Conservation (phyloP, 768 basidiomycete species). For the Mycena vitilis region DNA sequence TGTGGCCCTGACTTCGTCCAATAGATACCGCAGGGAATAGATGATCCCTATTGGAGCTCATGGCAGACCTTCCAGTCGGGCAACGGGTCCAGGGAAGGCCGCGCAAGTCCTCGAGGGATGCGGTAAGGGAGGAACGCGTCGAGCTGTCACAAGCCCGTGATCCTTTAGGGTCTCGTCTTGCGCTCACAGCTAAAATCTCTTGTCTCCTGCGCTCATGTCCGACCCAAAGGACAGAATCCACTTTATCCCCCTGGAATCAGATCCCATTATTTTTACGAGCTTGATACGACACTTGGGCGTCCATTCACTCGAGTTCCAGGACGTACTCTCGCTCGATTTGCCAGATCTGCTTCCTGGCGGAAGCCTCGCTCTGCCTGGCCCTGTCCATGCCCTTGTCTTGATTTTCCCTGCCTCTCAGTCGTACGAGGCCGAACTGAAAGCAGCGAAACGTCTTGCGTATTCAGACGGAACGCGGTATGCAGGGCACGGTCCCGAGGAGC, state of each 20-base stretch:
- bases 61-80: slow-evolving; percentile 11
- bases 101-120: slow-evolving; percentile 4
- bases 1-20: slow-evolving; percentile 60
- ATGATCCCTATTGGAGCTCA: slow-evolving; percentile 38
- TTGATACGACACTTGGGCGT: slow-evolving; percentile 48
- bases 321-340: slow-evolving; percentile 49
- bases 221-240: slow-evolving; percentile 37
- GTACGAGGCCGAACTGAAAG: slow-evolving; percentile 42
- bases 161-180: background rate
- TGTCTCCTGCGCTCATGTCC: too few species aligned
- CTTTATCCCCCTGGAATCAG: slow-evolving; percentile 52
- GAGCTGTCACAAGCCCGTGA: background rate
- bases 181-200: slow-evolving; percentile 34
- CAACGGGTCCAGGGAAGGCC: background rate
- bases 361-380: slow-evolving; percentile 44
- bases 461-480: slow-evolving; percentile 39
- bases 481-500: slow-evolving; percentile 46
- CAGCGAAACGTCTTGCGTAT: slow-evolving; percentile 28
- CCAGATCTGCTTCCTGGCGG: slow-evolving; percentile 43
- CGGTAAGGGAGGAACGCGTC: background rate
- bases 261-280: slow-evolving; percentile 51
- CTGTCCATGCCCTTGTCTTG: slow-evolving; percentile 47
- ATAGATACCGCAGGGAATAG: slow-evolving; percentile 67
- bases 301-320: slow-evolving; percentile 45
- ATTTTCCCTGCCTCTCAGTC: slow-evolving; percentile 42